phyloP scores from a whole-genome alignment of 352 stramenopile genomes.

The Pythium phragmitis region DNA sequence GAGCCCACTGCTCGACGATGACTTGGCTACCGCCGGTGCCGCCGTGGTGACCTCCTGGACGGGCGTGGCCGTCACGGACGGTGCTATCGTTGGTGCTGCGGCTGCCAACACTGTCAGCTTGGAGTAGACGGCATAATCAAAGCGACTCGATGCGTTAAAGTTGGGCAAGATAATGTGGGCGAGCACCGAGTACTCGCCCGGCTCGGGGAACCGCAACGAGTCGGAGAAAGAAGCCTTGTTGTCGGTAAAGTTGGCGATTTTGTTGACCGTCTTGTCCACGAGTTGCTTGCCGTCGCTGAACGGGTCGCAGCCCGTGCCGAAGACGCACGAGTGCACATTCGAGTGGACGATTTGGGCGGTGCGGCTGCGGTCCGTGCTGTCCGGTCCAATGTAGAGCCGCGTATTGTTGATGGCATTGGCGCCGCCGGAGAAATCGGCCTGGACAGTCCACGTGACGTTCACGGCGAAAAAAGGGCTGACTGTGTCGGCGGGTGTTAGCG shows the following conservation, averaged over 20 bases:
- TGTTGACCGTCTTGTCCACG: slow-evolving; percentile 32
- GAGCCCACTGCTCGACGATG: slow-evolving; percentile 28
- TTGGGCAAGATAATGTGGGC: slow-evolving; percentile 31
- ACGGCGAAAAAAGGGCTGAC: slow-evolving; percentile 22
- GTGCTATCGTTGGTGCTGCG: neutral
- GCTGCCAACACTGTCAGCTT: slow-evolving; percentile 19
- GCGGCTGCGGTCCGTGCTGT: slow-evolving; percentile 10
- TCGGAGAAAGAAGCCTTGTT: slow-evolving; percentile 25
- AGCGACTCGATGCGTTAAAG: slow-evolving; percentile 25
- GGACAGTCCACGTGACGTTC: slow-evolving; percentile 27
- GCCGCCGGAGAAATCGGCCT: slow-evolving; percentile 18
- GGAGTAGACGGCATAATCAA: slow-evolving; percentile 31
- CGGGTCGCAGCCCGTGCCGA: slow-evolving; percentile 32
- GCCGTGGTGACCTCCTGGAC: neutral
- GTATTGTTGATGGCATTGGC: slow-evolving; percentile 29
- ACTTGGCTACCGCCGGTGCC: too few relatives aligned
- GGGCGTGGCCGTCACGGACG: slow-evolving; percentile 8
- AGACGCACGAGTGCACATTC: slow-evolving; percentile 34
- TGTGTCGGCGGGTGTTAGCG: slow-evolving; percentile 7
- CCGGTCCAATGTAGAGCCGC: slow-evolving; percentile 24
- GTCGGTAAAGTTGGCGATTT: slow-evolving; percentile 30
- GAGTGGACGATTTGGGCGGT: slow-evolving; percentile 33
- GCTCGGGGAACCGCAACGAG: slow-evolving; percentile 22
- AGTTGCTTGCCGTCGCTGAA: slow-evolving; percentile 33
- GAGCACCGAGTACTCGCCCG: slow-evolving; percentile 33